Percentiles rank a stretch among this genome's conserved stretches.
phyloP scores from a whole-genome alignment of 228 moss, liverwort and hornwort species.

The Sphagnum magellanicum region DNA sequence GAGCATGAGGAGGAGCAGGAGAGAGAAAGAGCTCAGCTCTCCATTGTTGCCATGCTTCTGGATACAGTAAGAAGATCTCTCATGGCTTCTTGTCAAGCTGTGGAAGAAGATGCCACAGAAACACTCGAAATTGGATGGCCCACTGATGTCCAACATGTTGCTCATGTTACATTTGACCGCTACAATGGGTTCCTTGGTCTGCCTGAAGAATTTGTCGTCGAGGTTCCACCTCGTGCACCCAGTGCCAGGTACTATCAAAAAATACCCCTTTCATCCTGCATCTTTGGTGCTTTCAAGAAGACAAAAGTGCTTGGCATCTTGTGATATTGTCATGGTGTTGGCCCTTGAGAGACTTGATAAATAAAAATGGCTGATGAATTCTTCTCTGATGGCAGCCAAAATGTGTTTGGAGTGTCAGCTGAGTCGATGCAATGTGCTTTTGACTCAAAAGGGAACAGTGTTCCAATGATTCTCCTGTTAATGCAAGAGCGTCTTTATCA shows the following conservation, averaged over 20 bases:
- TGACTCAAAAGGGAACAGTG: conserved; percentile 84
- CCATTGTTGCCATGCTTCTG: conserved; percentile 32
- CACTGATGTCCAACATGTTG: conserved; percentile 60
- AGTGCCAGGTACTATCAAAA: conserved; percentile 33
- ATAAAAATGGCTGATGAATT: too few species aligned
- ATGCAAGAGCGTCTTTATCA: conserved; percentile 91
- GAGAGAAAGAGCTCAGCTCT: conserved; percentile 34
- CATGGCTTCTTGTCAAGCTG: conserved; percentile 31
- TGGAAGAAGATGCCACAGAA: conserved; percentile 29
- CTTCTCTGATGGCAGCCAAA: conserved; percentile 45
- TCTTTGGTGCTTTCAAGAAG: too few species aligned
- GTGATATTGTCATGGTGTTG: too few species aligned
- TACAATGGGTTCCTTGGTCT: conserved; percentile 57
- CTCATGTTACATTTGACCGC: conserved; percentile 60
- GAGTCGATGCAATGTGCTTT: conserved; percentile 98
- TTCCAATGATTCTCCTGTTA: conserved; percentile 86
- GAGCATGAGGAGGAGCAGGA: conserved; percentile 17
- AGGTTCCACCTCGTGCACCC: conserved; percentile 51
- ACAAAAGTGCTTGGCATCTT: too few species aligned
- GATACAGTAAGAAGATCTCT: conserved; percentile 35
- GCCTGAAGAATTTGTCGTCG: conserved; percentile 54
- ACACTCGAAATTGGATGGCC: conserved; percentile 53
- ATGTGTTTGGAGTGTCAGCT: conserved; percentile 94
- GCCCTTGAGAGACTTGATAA: too few species aligned
- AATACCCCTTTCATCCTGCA: too few species aligned